A percentile compares a stretch with the other conserved stretches of the same genome.
These are phyloP conservation scores for Xerophyta viscosa DNA, from an alignment of 106 monocot species.

Conservation along the genomic window DNA sequence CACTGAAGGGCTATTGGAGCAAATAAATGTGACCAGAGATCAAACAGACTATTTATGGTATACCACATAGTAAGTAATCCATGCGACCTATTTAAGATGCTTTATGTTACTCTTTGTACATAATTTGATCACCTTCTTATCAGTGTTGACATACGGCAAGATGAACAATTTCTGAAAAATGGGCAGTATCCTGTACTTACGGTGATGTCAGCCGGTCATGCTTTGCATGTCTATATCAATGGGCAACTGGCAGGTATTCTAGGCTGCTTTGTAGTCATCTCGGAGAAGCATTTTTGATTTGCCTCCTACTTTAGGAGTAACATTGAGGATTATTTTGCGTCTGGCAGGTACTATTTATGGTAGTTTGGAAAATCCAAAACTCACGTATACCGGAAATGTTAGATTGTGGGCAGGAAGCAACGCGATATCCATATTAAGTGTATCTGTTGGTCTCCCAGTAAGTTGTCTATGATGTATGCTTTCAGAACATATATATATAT, in stretches of 20 bases:
- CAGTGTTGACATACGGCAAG: constrained; percentile 45
- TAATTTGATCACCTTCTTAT: too few species aligned
- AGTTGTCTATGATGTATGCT: constrained; percentile 10
- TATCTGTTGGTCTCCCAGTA: constrained; percentile 82
- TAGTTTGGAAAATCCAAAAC: constrained; percentile 65
- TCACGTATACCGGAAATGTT: constrained; percentile 66
- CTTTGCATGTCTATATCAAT: constrained; percentile 65
- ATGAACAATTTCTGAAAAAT: constrained; percentile 45
- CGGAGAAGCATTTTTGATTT: too few species aligned
- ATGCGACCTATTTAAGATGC: not conserved
- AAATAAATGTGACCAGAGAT: constrained; percentile 87
- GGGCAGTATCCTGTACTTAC: constrained; percentile 48
- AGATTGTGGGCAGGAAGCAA: constrained; percentile 88
- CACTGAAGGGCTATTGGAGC: constrained; percentile 66
- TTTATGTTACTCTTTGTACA: too few species aligned
- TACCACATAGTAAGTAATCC: constrained; percentile 74
- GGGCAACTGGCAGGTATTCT: constrained; percentile 50
- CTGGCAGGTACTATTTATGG: constrained; percentile 93
- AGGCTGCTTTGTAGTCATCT: too few species aligned
- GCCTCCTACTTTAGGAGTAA: too few species aligned
- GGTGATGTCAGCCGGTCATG: constrained; percentile 71
- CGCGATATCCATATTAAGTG: constrained; percentile 80
- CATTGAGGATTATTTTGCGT: too few species aligned
- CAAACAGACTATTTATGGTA: constrained; percentile 94
- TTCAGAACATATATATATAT: not conserved